Evolutionary conservation across 2,329 filamentous ascomycete species (phyloP), one percentile per base, ranked within the genome.

Genomic region (Knufia fluminis): DNA sequence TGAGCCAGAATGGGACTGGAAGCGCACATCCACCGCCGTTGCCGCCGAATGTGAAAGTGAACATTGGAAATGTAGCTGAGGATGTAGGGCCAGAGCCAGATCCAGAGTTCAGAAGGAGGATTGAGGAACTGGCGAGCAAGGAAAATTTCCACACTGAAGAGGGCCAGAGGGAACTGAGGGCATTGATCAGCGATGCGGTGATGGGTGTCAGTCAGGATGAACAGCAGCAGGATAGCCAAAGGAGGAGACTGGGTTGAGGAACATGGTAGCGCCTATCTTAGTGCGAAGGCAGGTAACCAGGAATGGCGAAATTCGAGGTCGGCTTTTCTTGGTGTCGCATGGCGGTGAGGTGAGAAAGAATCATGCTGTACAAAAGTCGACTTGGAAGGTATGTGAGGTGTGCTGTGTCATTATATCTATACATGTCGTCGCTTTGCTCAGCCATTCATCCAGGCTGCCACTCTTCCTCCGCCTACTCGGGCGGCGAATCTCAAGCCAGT

Each of bases 401-500:
- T 7, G 16, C 9, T 24, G 10, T 22, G 19, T 19, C 7, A 20
- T 41, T 41, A 12, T 24, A 17, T 41, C 38, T 22, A 22, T 22
- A 23, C 38, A 24, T 17, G 17, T 16, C 12, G 26, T 28, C 26
- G 26, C 6, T 38, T 26, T 10, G 16, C n/a, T 53, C 49, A 95
- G 52, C 85, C 83, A 42, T 79, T 83, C 79, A 96, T 83, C 92
- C 91, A 97, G 47, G 89, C 79, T 3, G 87, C 79, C 32, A 94
- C 86, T 62, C 90, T 79, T 63, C 83, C 83, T 17, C 85, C 86
- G 19, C 91, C 92, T 63, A 95, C 92, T 2, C 81, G 82, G 38
- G 89, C 87, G 51, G 89, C 89, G 58, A 95, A 80, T 52, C 91
- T 83, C 57, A 98, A 71, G 36, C 92, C 88, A 49, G 83, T 86